These are phyloP conservation scores for Oxyria digyna DNA, from an alignment of 148 eudicot species.

Conservation along the genomic window DNA sequence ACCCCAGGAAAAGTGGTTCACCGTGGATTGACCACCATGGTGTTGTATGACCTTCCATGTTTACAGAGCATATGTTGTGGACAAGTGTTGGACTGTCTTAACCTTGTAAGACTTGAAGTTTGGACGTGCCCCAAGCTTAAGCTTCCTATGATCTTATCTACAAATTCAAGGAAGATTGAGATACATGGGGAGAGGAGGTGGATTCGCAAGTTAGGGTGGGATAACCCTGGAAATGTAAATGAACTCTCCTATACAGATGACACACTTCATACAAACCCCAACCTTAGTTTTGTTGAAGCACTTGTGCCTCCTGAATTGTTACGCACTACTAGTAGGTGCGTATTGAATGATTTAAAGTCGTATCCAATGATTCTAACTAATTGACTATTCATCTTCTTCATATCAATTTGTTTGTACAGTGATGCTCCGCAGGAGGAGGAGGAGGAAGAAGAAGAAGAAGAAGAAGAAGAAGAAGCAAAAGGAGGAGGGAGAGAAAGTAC, in stretches of 20 bases:
- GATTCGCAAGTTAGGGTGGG: constrained; percentile 12
- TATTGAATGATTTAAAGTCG: too few species aligned
- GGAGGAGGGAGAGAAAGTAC: too few species aligned
- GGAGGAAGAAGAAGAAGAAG: too few species aligned
- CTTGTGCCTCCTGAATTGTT: constrained; percentile 11
- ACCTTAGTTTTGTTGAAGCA: constrained; percentile 13
- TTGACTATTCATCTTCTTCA: too few species aligned
- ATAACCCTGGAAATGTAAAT: not conserved
- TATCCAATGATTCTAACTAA: too few species aligned
- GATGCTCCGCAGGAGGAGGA: too few species aligned
- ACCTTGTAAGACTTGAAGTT: constrained; percentile 14
- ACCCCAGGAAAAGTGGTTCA: constrained; percentile 17
- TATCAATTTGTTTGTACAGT: too few species aligned
- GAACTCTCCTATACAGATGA: not conserved
- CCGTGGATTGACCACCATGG: constrained; percentile 5
- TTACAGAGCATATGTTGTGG: constrained; percentile 17
- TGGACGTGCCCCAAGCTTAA: constrained; percentile 16
- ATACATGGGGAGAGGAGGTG: constrained; percentile 16
- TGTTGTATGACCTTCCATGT: constrained; percentile 15
- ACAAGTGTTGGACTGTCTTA: constrained; percentile 20
- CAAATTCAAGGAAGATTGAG: constrained; percentile 14
- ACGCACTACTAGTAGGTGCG: constrained; percentile 16
- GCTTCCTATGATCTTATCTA: constrained; percentile 19
- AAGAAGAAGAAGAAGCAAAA: too few species aligned
- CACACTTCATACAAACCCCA: not conserved